Evolutionary conservation across 441 rosid species (phyloP).

Genomic region (Populus hybrid): DNA sequence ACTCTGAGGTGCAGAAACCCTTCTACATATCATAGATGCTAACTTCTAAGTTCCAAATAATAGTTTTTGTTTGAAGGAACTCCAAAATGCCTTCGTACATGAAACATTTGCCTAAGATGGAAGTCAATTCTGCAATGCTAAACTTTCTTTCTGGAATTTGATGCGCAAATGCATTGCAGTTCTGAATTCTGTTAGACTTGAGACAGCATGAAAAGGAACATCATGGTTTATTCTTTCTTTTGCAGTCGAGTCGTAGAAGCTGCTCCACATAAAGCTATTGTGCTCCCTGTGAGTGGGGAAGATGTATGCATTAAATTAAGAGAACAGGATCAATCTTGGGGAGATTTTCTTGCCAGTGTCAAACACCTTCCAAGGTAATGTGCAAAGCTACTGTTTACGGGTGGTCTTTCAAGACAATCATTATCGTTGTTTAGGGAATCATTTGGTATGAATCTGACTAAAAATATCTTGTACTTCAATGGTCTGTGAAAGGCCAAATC

Average conservation of each 20-base stretch:
- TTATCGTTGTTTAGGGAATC: too few species aligned
- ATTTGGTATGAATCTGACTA: too few species aligned
- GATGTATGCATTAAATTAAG: conserved; percentile 50
- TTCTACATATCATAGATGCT: too few species aligned
- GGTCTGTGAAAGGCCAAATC: conserved; percentile 35
- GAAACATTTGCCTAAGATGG: too few species aligned
- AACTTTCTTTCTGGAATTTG: background rate
- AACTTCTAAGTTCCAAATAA: too few species aligned
- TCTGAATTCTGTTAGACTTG: background rate
- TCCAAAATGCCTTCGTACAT: too few species aligned
- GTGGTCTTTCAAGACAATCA: background rate
- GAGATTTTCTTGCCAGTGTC: conserved; percentile 48
- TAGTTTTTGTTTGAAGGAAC: too few species aligned
- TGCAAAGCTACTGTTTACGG: conserved; percentile 2
- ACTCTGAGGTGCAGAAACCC: too few species aligned
- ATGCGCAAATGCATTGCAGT: background rate
- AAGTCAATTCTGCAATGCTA: too few species aligned
- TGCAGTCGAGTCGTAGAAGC: conserved; percentile 87
- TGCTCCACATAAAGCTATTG: conserved; percentile 60
- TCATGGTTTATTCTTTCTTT: background rate
- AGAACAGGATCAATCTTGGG: conserved; percentile 70
- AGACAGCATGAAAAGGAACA: background rate
- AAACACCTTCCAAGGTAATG: conserved; percentile 50
- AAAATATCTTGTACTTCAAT: background rate
- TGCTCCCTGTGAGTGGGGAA: conserved; percentile 60